These are phyloP conservation scores for Ophiorrhiza pumila DNA, from an alignment of 257 asterid species.

Conservation along the genomic window DNA sequence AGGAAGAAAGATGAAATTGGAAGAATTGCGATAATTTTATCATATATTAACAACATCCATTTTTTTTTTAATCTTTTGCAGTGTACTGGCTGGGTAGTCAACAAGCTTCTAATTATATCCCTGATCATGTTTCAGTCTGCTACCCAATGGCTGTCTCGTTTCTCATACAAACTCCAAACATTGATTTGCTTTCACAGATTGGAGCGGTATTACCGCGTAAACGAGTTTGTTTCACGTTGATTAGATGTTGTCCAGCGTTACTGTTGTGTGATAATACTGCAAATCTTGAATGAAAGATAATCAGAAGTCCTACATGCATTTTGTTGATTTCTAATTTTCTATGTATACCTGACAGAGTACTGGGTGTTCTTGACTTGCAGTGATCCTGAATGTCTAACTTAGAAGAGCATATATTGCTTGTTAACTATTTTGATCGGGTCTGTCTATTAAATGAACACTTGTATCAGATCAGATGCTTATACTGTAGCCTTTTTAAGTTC, in stretches of 20 bases:
- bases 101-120: conserved; percentile 1
- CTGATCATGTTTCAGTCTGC: not conserved
- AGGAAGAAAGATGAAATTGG: not conserved
- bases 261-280: not conserved
- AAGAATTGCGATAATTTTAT: not conserved
- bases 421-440: not conserved
- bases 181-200: not conserved
- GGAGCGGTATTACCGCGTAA: not conserved
- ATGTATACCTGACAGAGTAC: not conserved
- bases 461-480: too few relatives aligned
- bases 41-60: not conserved
- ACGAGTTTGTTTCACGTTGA: not conserved
- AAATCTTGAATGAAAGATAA: not conserved
- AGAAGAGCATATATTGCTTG: not conserved
- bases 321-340: not conserved
- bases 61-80: conserved; percentile 16
- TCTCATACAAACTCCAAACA: conserved; percentile 1
- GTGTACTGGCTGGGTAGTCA: conserved; percentile 19
- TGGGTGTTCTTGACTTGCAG: not conserved
- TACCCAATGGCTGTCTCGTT: not conserved
- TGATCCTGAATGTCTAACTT: not conserved
- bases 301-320: not conserved
- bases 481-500: too few relatives aligned
- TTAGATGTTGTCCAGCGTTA: not conserved
- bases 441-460: not conserved